phyloP scores from a whole-genome alignment of 805 yeast genomes.

The Barnettozyma pratensis region DNA sequence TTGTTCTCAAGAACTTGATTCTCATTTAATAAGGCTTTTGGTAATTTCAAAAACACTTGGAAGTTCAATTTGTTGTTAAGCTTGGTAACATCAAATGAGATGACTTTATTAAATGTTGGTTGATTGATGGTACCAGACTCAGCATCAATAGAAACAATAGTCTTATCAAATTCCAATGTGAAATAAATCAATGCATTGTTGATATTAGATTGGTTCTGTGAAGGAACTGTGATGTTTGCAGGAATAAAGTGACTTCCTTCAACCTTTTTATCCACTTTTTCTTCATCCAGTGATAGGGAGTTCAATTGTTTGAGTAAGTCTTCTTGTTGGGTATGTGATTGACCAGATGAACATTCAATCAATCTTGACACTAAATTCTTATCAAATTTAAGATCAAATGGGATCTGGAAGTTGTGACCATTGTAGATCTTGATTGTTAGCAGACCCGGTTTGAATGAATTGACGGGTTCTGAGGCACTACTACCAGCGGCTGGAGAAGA shows the following conservation, averaged over 20 bases:
- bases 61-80: conserved; percentile 57
- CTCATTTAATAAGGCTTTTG: conserved; percentile 43
- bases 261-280: conserved; percentile 2
- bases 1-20: background rate
- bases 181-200: conserved; percentile 72
- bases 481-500: conserved; percentile 1
- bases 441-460: conserved; percentile 53
- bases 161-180: conserved; percentile 92
- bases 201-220: conserved; percentile 31
- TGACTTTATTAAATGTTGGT: conserved; percentile 84
- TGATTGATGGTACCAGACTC: conserved; percentile 71
- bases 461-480: conserved; percentile 4
- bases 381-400: conserved; percentile 63
- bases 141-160: conserved; percentile 85
- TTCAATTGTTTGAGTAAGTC: conserved; percentile 16
- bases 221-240: conserved; percentile 50
- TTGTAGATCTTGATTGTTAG: conserved; percentile 73
- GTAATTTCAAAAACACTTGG: conserved; percentile 76
- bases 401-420: conserved; percentile 62
- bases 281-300: conserved; percentile 25
- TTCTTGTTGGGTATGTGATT: conserved; percentile 12
- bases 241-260: conserved; percentile 34
- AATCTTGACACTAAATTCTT: conserved; percentile 59
- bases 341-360: conserved; percentile 47
- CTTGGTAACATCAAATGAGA: conserved; percentile 83